These are phyloP conservation scores for Fusarium palustre DNA, from an alignment of 2,329 filamentous ascomycete genomes.

Conservation along the genomic window DNA sequence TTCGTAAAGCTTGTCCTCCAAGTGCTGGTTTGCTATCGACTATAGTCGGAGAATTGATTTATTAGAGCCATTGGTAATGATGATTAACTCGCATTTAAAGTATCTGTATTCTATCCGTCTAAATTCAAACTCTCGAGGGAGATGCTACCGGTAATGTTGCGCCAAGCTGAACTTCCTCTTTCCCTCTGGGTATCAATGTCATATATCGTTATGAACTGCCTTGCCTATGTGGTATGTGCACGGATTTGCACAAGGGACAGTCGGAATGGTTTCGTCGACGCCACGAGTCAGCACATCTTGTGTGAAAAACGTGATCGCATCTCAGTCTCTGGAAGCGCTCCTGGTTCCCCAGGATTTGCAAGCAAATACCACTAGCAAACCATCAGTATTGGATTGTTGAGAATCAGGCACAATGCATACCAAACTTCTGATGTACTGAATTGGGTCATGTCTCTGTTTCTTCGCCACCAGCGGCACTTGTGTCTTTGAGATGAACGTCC, in stretches of 20 bases:
- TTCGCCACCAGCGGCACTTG: neutral
- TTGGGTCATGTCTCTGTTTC: neutral
- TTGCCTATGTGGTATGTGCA: constrained; percentile 2
- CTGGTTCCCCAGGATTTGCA: neutral
- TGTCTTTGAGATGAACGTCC: neutral
- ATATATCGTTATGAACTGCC: neutral
- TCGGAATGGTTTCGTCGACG: neutral
- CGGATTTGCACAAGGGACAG: constrained; percentile 14
- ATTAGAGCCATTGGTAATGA: neutral
- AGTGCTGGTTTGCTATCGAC: too few species aligned
- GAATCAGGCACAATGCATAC: neutral
- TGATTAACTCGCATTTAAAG: neutral
- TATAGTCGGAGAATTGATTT: neutral
- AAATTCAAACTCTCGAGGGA: neutral
- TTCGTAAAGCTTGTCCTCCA: too few species aligned
- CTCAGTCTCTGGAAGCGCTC: neutral
- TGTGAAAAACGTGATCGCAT: constrained; percentile 18
- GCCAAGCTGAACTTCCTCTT: neutral
- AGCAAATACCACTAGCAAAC: neutral
- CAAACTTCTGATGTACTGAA: constrained; percentile 6
- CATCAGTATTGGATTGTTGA: rapidly evolving
- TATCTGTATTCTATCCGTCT: neutral
- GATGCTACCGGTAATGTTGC: neutral
- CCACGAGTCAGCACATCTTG: neutral
- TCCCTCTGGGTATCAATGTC: neutral